Conservation (phyloP, 2,329 filamentous ascomycete species). For the Trichoderma citrinoviride region DNA sequence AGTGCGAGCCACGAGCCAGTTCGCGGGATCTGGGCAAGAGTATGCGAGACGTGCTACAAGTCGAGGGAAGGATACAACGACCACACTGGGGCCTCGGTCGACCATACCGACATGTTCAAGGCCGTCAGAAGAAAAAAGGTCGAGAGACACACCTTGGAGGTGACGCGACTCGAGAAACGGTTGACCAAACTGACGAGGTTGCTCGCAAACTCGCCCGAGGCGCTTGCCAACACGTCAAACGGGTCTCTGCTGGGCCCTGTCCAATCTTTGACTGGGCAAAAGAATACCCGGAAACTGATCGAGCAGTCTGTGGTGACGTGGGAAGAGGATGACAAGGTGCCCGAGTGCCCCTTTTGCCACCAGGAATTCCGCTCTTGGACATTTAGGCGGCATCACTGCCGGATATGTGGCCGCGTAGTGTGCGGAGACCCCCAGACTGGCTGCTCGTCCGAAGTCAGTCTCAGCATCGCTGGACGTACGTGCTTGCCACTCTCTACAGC, state of each 20-base stretch:
- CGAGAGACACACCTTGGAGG: conserved; percentile 82
- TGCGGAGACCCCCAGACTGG: conserved; percentile 82
- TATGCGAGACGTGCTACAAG: conserved; percentile 99
- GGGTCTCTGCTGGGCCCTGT: conserved; percentile 59
- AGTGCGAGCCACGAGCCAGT: conserved; percentile 87
- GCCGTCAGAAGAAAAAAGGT: conserved; percentile 72
- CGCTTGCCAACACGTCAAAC: conserved; percentile 48
- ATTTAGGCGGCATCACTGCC: conserved; percentile 90
- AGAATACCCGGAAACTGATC: conserved; percentile 72
- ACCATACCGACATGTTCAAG: conserved; percentile 71
- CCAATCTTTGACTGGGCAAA: conserved; percentile 62
- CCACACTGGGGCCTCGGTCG: conserved; percentile 66
- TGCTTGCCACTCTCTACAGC: background rate
- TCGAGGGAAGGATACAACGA: conserved; percentile 95
- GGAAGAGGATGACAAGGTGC: conserved; percentile 84
- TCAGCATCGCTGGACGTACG: conserved; percentile 65
- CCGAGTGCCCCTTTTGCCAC: conserved; percentile 87
- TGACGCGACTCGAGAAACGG: conserved; percentile 86
- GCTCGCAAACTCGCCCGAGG: conserved; percentile 70
- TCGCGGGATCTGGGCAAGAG: conserved; percentile 86
- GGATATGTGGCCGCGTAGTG: conserved; percentile 88
- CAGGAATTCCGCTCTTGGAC: conserved; percentile 94
- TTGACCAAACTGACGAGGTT: conserved; percentile 86
- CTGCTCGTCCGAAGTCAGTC: conserved; percentile 79
- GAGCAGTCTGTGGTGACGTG: conserved; percentile 93